These are phyloP conservation scores for Nothophaeocryptopus gaeumannii DNA, from an alignment of 2,329 filamentous ascomycete species.

Conservation along the genomic window DNA sequence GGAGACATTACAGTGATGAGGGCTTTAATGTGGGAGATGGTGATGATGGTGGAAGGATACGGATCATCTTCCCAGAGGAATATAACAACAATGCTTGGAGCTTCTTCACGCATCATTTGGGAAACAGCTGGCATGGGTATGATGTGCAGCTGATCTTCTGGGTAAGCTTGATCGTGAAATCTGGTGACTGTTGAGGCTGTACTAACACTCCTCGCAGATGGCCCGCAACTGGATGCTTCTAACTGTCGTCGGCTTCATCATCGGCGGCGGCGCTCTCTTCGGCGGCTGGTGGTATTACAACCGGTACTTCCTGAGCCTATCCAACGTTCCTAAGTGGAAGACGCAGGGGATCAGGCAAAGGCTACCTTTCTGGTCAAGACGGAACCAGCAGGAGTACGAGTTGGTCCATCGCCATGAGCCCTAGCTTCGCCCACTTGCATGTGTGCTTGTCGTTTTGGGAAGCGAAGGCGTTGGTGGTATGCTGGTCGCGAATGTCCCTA, in stretches of 20 bases:
- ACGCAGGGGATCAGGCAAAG: slow-evolving; percentile 21
- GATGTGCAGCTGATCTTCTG: slow-evolving; percentile 65
- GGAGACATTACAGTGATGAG: slow-evolving; percentile 67
- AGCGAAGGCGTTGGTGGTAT: too few species aligned
- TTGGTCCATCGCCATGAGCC: slow-evolving; percentile 32
- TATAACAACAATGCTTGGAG: slow-evolving; percentile 68
- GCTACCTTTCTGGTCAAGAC: slow-evolving; percentile 31
- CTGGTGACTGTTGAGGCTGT: not conserved
- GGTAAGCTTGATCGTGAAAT: slow-evolving; percentile 38
- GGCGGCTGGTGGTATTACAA: slow-evolving; percentile 52
- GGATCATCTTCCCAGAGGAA: slow-evolving; percentile 67
- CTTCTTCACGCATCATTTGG: slow-evolving; percentile 66
- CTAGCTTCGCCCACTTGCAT: not conserved
- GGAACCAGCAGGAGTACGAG: slow-evolving; percentile 31
- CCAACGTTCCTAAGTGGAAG: slow-evolving; percentile 28
- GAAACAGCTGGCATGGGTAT: slow-evolving; percentile 64
- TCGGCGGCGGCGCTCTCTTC: slow-evolving; percentile 49
- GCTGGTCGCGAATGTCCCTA: too few species aligned
- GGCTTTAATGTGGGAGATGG: slow-evolving; percentile 44
- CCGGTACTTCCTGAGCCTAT: slow-evolving; percentile 36
- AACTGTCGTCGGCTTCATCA: slow-evolving; percentile 50
- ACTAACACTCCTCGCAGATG: slow-evolving; percentile 31
- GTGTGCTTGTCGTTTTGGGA: too few species aligned
- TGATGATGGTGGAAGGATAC: slow-evolving; percentile 51
- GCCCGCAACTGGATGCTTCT: slow-evolving; percentile 55